Percentiles rank a stretch among this genome's conserved stretches.
These are phyloP conservation scores for Cercospora sp. DNA, from an alignment of 2,329 filamentous ascomycete genomes.

Conservation along the genomic window DNA sequence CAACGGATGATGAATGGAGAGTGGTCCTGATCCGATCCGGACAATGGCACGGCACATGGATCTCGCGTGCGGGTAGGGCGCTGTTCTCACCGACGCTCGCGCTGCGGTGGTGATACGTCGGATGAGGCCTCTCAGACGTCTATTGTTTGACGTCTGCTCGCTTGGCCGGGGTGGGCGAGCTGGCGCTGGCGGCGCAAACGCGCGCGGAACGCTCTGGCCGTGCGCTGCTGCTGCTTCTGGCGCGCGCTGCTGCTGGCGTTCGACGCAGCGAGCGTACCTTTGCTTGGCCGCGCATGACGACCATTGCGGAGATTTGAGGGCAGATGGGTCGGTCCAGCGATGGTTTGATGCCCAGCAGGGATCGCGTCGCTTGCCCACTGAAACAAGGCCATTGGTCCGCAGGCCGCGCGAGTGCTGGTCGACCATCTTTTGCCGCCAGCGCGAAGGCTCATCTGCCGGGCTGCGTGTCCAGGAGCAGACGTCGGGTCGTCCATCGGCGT, in stretches of 20 bases:
- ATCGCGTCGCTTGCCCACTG: slow-evolving; percentile 21
- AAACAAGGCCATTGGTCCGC: slow-evolving; percentile 8
- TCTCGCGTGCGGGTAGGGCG: slow-evolving; percentile 20
- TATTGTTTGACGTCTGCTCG: slow-evolving; percentile 28
- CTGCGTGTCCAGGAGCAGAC: background rate
- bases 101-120: slow-evolving; percentile 23
- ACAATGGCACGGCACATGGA: slow-evolving; percentile 24
- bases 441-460: background rate
- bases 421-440: background rate
- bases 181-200: background rate
- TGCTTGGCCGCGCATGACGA: background rate
- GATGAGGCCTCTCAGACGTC: slow-evolving; percentile 23
- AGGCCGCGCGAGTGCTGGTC: background rate
- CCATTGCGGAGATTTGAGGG: slow-evolving; percentile 27
- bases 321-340: slow-evolving; percentile 16
- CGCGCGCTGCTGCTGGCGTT: background rate
- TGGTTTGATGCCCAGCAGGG: slow-evolving; percentile 28
- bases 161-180: slow-evolving; percentile 11
- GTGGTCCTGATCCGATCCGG: slow-evolving; percentile 5
- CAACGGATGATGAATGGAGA: background rate
- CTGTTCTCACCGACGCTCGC: slow-evolving; percentile 14
- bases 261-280: background rate
- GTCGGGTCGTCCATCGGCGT: background rate
- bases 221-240: slow-evolving; percentile 5
- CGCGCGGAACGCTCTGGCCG: background rate